Conservation (phyloP, 257 asterid genomes). For the Mitragyna speciosa region DNA sequence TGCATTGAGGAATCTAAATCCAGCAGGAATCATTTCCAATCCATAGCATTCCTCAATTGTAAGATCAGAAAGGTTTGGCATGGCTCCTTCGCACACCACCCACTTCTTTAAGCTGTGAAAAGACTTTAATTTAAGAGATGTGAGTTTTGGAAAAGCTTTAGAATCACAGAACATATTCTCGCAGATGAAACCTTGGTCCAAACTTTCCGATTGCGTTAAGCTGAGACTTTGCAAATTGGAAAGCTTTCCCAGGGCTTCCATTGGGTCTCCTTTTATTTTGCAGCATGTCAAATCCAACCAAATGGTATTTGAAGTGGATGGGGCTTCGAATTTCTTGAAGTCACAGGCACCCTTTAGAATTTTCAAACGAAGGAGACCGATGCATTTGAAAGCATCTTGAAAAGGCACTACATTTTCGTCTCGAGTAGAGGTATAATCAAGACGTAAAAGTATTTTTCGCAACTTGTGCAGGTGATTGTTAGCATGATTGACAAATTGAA, state of each 20-base stretch:
- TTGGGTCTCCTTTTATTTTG: not conserved
- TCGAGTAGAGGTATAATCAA: not conserved
- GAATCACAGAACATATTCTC: not conserved
- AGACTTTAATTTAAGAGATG: not conserved
- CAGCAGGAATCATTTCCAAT: not conserved
- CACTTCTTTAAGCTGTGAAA: not conserved
- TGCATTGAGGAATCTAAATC: not conserved
- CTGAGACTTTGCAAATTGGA: not conserved
- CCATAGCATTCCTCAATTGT: accelerated
- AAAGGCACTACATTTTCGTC: not conserved
- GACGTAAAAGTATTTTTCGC: not conserved
- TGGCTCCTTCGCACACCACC: not conserved
- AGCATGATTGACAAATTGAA: not conserved
- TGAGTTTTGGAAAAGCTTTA: not conserved
- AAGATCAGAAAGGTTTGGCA: not conserved
- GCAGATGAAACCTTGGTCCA: not conserved
- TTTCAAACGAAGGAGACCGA: not conserved
- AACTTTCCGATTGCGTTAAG: accelerated
- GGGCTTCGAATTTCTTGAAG: not conserved
- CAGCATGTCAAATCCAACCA: not conserved
- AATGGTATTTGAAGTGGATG: not conserved
- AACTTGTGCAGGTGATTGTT: not conserved
- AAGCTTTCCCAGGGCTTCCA: not conserved
- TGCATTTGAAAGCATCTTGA: not conserved
- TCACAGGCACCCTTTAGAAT: accelerated